Evolutionary conservation across 176 grass and related monocot genomes (phyloP).

Genomic region (Aegilops bicornis): DNA sequence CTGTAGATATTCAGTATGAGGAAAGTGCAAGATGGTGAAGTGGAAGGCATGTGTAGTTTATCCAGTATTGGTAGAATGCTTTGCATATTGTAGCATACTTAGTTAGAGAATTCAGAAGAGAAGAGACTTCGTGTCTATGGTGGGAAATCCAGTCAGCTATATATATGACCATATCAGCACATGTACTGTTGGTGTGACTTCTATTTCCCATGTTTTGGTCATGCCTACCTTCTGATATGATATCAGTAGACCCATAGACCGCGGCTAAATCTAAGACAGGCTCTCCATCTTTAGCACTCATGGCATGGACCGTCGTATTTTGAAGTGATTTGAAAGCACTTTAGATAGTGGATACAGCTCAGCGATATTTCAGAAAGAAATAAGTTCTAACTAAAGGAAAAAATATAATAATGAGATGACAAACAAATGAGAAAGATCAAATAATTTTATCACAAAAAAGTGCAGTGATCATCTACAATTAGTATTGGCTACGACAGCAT

Average conservation of each 20-base stretch:
- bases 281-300: background rate
- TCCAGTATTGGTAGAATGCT: conserved; percentile 21
- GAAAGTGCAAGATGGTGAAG: conserved; percentile 10
- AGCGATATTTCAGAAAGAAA: background rate
- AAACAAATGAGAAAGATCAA: background rate
- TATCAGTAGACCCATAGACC: background rate
- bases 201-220: background rate
- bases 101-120: conserved; percentile 9
- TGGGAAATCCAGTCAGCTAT: background rate
- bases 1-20: conserved; percentile 35
- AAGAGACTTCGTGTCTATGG: background rate
- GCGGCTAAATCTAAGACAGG: background rate
- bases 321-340: background rate
- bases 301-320: background rate
- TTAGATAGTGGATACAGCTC: background rate
- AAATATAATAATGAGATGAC: background rate
- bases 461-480: background rate
- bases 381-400: background rate
- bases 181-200: background rate
- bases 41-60: conserved; percentile 13
- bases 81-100: conserved; percentile 11
- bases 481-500: background rate
- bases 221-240: background rate
- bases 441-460: background rate
- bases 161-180: background rate